Evolutionary conservation across 73 alveolate species (phyloP).

Genomic region (Tetrahymena thermophila): DNA sequence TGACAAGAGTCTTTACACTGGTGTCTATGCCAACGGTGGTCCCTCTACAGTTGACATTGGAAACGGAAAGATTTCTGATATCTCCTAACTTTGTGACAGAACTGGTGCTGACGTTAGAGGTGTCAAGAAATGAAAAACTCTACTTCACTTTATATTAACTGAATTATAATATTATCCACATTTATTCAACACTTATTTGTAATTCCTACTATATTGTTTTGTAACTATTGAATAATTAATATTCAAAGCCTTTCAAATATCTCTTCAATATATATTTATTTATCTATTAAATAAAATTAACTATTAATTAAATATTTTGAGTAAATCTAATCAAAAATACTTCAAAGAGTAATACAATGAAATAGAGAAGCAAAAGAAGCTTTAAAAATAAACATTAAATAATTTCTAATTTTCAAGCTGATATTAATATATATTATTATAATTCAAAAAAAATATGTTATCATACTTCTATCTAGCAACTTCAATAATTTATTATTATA

Average conservation of each 20-base stretch:
- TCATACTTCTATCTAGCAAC: too few relatives aligned
- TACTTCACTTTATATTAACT: neutral
- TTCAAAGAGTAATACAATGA: too few relatives aligned
- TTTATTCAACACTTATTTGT: neutral
- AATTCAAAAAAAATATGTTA: too few relatives aligned
- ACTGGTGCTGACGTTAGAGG: constrained; percentile 48
- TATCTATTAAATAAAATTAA: too few relatives aligned
- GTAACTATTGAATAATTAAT: neutral
- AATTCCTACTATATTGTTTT: neutral
- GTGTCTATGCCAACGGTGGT: constrained; percentile 78
- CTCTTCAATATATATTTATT: neutral
- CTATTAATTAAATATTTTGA: too few relatives aligned
- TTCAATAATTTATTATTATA: too few relatives aligned
- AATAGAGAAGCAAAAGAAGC: too few relatives aligned
- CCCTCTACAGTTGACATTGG: constrained; percentile 46
- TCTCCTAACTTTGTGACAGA: constrained; percentile 30
- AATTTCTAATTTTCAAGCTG: too few relatives aligned
- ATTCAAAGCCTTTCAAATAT: neutral
- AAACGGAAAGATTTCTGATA: constrained; percentile 13
- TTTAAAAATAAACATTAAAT: too few relatives aligned
- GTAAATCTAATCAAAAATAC: too few relatives aligned
- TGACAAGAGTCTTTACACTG: constrained; percentile 86
- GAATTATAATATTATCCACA: neutral
- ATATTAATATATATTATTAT: too few relatives aligned
- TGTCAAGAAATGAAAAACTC: constrained; percentile 23